Evolutionary conservation across 495 filamentous ascomycete genomes (phyloP).

Genomic region (Penicillium cosmopolitanum): DNA sequence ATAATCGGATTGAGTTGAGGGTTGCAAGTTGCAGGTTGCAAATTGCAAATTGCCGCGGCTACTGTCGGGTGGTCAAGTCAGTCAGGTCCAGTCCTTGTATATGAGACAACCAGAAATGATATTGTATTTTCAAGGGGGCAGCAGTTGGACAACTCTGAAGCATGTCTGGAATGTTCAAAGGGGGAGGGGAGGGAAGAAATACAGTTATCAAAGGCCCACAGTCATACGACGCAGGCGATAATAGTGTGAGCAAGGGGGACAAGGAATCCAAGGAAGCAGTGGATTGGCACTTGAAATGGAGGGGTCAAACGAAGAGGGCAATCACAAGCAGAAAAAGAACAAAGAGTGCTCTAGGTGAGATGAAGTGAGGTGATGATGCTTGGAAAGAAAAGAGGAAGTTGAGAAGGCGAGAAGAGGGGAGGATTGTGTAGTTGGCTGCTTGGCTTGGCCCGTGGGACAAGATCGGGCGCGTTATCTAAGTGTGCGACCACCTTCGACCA

Average conservation of each 20-base stretch:
- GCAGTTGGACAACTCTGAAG: conserved; percentile 1
- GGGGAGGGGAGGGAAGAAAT: conserved; percentile 5
- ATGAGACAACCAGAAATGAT: neutral
- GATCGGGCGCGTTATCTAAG: neutral
- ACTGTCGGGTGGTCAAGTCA: conserved; percentile 1
- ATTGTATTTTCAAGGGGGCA: neutral
- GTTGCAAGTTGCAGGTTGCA: neutral
- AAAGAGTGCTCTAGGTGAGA: conserved; percentile 10
- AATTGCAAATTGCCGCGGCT: neutral
- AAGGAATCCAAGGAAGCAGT: too few species aligned
- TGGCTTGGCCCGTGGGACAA: neutral
- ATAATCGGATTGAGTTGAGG: neutral
- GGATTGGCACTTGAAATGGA: too few species aligned
- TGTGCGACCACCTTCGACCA: neutral
- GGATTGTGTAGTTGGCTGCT: neutral
- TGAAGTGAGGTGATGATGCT: neutral
- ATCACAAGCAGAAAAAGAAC: neutral
- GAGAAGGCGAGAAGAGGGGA: neutral
- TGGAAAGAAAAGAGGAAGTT: neutral
- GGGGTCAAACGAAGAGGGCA: neutral
- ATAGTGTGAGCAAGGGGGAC: neutral
- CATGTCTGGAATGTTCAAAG: conserved; percentile 8
- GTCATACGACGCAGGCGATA: conserved; percentile 5
- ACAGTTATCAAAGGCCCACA: conserved; percentile 13
- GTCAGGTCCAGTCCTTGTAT: neutral